Evolutionary conservation across 2,329 filamentous ascomycete genomes (phyloP).

Genomic region (Bipolaris zeicola): DNA sequence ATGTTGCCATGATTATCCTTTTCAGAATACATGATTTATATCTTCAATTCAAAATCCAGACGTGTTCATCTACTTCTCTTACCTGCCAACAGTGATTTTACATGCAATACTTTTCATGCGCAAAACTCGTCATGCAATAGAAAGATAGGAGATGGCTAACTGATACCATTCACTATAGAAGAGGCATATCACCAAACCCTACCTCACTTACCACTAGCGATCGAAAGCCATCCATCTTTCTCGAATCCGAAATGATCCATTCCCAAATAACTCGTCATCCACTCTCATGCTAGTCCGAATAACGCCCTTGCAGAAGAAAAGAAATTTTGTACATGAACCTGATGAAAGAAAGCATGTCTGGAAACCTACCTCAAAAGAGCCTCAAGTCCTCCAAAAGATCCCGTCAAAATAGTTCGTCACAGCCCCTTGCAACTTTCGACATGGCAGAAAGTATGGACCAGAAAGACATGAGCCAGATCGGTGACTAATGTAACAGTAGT

Average conservation of each 20-base stretch:
- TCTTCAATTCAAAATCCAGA: neutral
- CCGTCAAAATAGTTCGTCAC: constrained; percentile 23
- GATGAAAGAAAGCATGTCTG: neutral
- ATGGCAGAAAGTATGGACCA: constrained; percentile 32
- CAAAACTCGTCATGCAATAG: too few species aligned
- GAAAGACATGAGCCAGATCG: constrained; percentile 9
- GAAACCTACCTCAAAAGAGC: constrained; percentile 9
- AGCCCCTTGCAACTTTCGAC: constrained; percentile 6
- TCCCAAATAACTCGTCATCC: neutral
- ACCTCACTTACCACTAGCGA: neutral
- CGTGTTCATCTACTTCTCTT: neutral
- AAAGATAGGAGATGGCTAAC: neutral
- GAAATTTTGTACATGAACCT: constrained; percentile 19
- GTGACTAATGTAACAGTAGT: constrained; percentile 3
- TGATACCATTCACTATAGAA: neutral
- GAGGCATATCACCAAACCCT: neutral
- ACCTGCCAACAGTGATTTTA: neutral
- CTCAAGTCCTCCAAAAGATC: constrained; percentile 30
- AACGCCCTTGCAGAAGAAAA: constrained; percentile 9
- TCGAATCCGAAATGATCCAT: constrained; percentile 1
- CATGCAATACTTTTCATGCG: too few species aligned
- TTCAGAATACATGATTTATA: neutral
- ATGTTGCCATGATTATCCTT: neutral
- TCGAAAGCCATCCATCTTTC: neutral
- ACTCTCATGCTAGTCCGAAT: neutral